phyloP scores from a whole-genome alignment of 148 eudicot genomes.

The Silene conica region DNA sequence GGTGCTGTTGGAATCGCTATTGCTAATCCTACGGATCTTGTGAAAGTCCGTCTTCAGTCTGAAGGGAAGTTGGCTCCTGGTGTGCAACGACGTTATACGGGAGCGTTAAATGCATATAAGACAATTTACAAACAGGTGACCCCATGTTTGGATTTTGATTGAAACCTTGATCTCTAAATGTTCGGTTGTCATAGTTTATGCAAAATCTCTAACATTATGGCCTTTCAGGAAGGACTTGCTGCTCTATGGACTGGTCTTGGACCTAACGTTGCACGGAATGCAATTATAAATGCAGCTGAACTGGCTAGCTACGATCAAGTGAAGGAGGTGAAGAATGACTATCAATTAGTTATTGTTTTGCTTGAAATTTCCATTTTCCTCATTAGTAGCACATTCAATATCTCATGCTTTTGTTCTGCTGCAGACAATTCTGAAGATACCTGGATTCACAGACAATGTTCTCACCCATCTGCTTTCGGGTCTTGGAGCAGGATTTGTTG shows the following conservation, averaged over 20 bases:
- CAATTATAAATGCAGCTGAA: conserved; percentile 98
- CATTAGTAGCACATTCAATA: neutral
- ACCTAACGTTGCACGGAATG: conserved; percentile 94
- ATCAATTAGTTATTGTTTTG: neutral
- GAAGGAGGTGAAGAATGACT: conserved; percentile 57
- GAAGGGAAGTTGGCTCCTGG: conserved; percentile 92
- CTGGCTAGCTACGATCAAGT: conserved; percentile 99
- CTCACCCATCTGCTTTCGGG: conserved; percentile 85
- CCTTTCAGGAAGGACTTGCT: conserved; percentile 72
- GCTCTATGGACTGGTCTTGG: conserved; percentile 98
- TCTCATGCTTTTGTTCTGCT: conserved; percentile 16
- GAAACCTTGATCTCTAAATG: neutral
- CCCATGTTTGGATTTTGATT: neutral
- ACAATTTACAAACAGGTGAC: conserved; percentile 77
- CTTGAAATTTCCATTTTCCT: neutral
- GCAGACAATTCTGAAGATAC: conserved; percentile 89
- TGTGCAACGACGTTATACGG: conserved; percentile 83
- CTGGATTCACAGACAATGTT: conserved; percentile 90
- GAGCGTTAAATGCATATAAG: conserved; percentile 91
- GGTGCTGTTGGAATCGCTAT: conserved; percentile 77
- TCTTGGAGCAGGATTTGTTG: conserved; percentile 92
- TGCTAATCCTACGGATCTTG: conserved; percentile 98
- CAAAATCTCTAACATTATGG: conserved; percentile 6
- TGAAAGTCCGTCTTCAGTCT: conserved; percentile 95
- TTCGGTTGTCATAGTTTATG: neutral